These are phyloP conservation scores for Linum tenue DNA, from an alignment of 345 rosid genomes.

Conservation along the genomic window DNA sequence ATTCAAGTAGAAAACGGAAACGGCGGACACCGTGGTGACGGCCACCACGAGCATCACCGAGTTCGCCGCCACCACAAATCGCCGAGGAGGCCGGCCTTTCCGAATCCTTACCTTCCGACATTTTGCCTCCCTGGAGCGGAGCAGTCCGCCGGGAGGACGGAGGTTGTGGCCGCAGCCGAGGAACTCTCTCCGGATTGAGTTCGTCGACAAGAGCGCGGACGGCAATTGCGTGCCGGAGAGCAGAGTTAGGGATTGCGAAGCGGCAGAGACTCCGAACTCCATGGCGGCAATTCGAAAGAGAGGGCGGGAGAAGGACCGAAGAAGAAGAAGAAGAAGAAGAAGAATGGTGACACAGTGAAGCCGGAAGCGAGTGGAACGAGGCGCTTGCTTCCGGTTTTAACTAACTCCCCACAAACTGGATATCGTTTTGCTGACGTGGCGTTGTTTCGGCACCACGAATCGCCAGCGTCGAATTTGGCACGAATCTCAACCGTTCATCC, in stretches of 20 bases:
- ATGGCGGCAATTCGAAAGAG: slow-evolving; percentile 22
- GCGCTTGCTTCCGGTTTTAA: background rate
- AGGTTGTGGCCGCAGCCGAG: slow-evolving; percentile 39
- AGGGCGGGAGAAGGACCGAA: slow-evolving; percentile 3
- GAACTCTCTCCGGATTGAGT: slow-evolving; percentile 31
- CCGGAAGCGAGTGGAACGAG: background rate
- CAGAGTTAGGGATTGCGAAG: slow-evolving; percentile 28
- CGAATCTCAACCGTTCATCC: background rate
- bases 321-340: too few relatives aligned
- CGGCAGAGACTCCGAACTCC: slow-evolving; percentile 42
- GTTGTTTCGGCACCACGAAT: background rate
- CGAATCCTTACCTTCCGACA: slow-evolving; percentile 17
- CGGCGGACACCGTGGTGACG: slow-evolving; percentile 50
- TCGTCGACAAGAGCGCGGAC: background rate
- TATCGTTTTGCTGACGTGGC: slow-evolving; percentile 15
- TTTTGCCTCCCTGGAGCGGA: slow-evolving; percentile 21
- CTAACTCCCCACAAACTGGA: slow-evolving; percentile 11
- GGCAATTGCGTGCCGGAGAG: slow-evolving; percentile 25
- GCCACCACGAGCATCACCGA: slow-evolving; percentile 44
- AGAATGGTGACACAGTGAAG: too few relatives aligned
- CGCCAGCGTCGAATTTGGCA: background rate
- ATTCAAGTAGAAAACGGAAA: slow-evolving; percentile 45
- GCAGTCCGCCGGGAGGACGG: slow-evolving; percentile 37
- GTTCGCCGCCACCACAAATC: slow-evolving; percentile 32
- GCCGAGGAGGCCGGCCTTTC: slow-evolving; percentile 27